Base-by-base conservation (phyloP, 2,329 filamentous ascomycete genomes). In the Capronia americana region DNA sequence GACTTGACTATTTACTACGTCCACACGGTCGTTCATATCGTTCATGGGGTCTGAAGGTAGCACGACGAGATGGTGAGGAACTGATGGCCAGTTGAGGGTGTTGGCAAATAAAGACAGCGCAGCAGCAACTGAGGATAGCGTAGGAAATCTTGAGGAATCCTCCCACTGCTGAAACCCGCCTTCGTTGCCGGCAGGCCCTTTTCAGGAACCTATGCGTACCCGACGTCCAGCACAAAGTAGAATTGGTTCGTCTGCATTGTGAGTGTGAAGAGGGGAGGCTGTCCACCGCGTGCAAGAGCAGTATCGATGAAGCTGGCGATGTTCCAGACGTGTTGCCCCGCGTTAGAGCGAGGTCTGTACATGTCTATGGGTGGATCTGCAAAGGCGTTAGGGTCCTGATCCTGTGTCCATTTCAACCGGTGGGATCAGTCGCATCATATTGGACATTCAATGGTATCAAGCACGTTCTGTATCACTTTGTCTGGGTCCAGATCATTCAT, bases 381-480 rank as follows among this genome's bases (percentile, higher is more conserved):
- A 11, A 26, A 7, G 11, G 46, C n/a, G 2, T 24, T 26, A 24
- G 20, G 8, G 17, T 7, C 46, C 3, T 38, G n/a, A 41, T 10
- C 7, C 23, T 38, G 55, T 8, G 8, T 4, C 38, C 14, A 14
- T n/a, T n/a, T 8, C 14, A n/a, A 4, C 17, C 0, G 32, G 11
- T 17, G 24, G 5, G 3, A n/a, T 7, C 11, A 17, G n/a, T 3
- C 4, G 20, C 14, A 46, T 69, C 65, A 69, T 20, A 50, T 60
- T 8, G 68, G 68, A 54, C 68, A 68, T 23, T 66, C 62, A 44
- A 70, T 41, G 4, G 65, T 63, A 51, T 68, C 68, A n/a, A 90
- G 74, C 2, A 90, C 87, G 72, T 90, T 87, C 66, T 90, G 87
- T 46, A 91, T 83, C 2, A 91, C 84, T 50, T 87, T 85, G 70